phyloP scores from a whole-genome alignment of 495 filamentous ascomycete species.

The Xylaria nigripes region DNA sequence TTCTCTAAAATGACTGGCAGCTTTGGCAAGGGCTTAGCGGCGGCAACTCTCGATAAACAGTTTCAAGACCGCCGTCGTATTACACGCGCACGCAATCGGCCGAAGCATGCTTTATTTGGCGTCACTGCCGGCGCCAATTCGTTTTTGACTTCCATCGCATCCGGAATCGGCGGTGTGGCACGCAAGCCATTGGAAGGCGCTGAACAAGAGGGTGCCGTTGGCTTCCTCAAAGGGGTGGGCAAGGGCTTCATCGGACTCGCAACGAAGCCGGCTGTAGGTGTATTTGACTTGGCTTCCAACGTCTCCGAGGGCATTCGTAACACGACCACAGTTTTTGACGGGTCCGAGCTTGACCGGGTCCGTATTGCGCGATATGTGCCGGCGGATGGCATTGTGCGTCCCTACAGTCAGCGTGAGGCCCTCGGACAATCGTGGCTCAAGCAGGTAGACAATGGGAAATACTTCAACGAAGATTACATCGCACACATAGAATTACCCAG shows the following conservation, averaged over 20 bases:
- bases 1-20: conserved; percentile 94
- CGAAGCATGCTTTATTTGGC: conserved; percentile 93
- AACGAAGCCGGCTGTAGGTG: conserved; percentile 93
- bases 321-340: conserved; percentile 96
- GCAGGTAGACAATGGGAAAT: conserved; percentile 91
- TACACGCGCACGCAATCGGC: conserved; percentile 83
- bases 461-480: conserved; percentile 95
- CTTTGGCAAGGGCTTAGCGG: conserved; percentile 90
- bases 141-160: conserved; percentile 83
- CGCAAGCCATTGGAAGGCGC: conserved; percentile 91
- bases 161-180: conserved; percentile 85
- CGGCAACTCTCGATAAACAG: conserved; percentile 94
- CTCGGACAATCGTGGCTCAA: conserved; percentile 98
- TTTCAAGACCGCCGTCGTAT: conserved; percentile 95
- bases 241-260: conserved; percentile 88
- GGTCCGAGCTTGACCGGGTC: conserved; percentile 86
- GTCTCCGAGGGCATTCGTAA: conserved; percentile 95
- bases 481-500: conserved; percentile 86
- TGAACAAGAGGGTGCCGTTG: conserved; percentile 85
- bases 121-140: conserved; percentile 94
- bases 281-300: conserved; percentile 93
- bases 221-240: conserved; percentile 95
- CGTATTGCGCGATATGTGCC: conserved; percentile 86
- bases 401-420: conserved; percentile 91
- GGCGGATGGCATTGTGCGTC: conserved; percentile 84